These are phyloP conservation scores for Fusarium foetens DNA, from an alignment of 2,329 filamentous ascomycete species.

Conservation along the genomic window DNA sequence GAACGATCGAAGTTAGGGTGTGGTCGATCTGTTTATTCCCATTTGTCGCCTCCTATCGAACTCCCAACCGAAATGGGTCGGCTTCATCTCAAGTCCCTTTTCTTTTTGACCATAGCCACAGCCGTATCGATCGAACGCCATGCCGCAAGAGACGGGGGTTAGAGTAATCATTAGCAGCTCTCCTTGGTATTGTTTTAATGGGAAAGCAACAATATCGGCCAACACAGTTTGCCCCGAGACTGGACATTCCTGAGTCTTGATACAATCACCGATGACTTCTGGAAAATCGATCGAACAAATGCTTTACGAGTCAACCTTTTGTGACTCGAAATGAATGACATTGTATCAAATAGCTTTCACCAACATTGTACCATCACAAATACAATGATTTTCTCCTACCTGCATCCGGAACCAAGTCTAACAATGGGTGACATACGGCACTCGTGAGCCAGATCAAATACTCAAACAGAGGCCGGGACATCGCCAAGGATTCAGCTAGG, in stretches of 20 bases:
- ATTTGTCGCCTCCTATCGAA: not conserved
- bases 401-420: not conserved
- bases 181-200: not conserved
- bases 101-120: not conserved
- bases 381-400: not conserved
- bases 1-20: not conserved
- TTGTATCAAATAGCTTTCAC: not conserved
- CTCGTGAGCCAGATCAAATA: not conserved
- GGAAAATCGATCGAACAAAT: not conserved
- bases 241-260: not conserved
- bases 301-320: not conserved
- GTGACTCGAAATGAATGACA: not conserved
- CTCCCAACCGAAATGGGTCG: conserved; percentile 12
- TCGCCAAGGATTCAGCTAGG: not conserved
- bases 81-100: not conserved
- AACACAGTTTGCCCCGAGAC: not conserved
- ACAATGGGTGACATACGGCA: not conserved
- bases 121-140: conserved; percentile 2
- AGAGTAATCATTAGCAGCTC: not conserved
- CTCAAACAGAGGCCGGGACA: not conserved
- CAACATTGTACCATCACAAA: not conserved
- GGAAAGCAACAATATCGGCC: not conserved
- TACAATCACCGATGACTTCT: not conserved
- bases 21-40: not conserved
- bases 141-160: not conserved